A percentile compares a stretch with the other conserved stretches of the same genome.
Conservation (phyloP, 2,329 filamentous ascomycete species). For the Rhynchosporium graminicola region DNA sequence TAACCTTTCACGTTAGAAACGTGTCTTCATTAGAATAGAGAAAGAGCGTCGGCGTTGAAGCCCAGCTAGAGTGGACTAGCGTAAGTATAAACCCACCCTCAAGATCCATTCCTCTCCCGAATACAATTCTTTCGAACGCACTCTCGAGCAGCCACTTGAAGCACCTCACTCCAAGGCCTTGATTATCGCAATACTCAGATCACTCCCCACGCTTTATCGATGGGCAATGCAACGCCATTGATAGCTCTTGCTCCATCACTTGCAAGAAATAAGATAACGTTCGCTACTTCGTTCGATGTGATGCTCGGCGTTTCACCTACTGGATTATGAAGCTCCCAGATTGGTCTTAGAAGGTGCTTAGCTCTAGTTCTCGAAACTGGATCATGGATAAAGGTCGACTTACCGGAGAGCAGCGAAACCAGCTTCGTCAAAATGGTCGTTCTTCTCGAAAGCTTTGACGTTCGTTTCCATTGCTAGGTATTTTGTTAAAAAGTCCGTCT, state of each 20-base stretch:
- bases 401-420: conserved; percentile 35
- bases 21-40: no score
- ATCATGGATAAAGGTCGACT: conserved; percentile 9
- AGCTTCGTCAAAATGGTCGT: conserved; percentile 35
- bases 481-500: not conserved
- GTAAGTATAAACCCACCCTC: no score
- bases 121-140: not conserved
- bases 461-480: conserved; percentile 28
- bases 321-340: conserved; percentile 40
- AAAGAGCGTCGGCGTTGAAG: no score
- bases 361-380: not conserved
- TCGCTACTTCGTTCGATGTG: conserved; percentile 41
- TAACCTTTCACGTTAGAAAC: no score
- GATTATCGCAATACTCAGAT: conserved; percentile 30
- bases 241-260: conserved; percentile 41
- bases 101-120: no score
- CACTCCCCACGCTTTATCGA: conserved; percentile 43
- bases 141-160: no score
- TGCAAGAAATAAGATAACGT: conserved; percentile 43
- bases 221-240: conserved; percentile 42
- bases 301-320: conserved; percentile 32
- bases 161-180: not conserved
- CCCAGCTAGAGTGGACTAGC: no score
- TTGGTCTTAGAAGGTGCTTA: conserved; percentile 29
- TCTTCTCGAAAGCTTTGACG: conserved; percentile 23